A percentile compares a stretch with the other conserved stretches of the same genome.
Conservation (phyloP, 2,329 filamentous ascomycete genomes). For the Cyphellophora europaea region DNA sequence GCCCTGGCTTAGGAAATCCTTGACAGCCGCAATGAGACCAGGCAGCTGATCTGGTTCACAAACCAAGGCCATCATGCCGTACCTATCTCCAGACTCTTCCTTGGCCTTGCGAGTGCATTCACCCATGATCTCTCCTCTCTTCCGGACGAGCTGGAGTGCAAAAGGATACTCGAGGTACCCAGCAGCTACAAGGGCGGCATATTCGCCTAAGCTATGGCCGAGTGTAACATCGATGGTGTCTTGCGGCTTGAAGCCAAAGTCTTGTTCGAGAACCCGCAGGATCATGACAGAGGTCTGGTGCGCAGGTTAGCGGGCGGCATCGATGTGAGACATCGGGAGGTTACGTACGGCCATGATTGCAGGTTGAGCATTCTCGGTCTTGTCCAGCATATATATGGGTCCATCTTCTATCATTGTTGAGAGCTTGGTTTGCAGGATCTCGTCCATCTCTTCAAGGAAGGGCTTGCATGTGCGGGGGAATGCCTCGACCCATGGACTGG, state of each 20-base stretch:
- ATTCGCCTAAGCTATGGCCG: constrained; percentile 88
- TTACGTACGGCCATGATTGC: constrained; percentile 98
- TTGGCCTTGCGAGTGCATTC: constrained; percentile 60
- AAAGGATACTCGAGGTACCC: constrained; percentile 71
- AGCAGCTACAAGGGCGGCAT: constrained; percentile 78
- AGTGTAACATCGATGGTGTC: constrained; percentile 72
- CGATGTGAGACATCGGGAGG: too few species aligned
- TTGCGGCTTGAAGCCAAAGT: constrained; percentile 66
- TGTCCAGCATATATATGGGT: constrained; percentile 65
- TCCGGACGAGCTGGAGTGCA: constrained; percentile 66
- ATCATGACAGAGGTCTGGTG: constrained; percentile 84
- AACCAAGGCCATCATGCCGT: constrained; percentile 89
- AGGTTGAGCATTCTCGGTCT: constrained; percentile 81
- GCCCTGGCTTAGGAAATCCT: constrained; percentile 66
- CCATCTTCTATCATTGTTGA: constrained; percentile 71
- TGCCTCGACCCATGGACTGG: constrained; percentile 72
- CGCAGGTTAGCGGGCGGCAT: too few species aligned
- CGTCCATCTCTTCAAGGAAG: constrained; percentile 80
- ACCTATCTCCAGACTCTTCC: constrained; percentile 63
- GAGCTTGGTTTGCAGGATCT: constrained; percentile 62
- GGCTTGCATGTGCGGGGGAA: constrained; percentile 69
- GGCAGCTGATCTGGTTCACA: constrained; percentile 72
- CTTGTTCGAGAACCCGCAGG: constrained; percentile 72
- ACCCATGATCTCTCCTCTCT: constrained; percentile 74
- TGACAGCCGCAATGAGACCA: constrained; percentile 61